Evolutionary conservation across 2,329 filamentous ascomycete species (phyloP), one percentile per base, ranked within the genome.

Genomic region (Fusarium burgessii): DNA sequence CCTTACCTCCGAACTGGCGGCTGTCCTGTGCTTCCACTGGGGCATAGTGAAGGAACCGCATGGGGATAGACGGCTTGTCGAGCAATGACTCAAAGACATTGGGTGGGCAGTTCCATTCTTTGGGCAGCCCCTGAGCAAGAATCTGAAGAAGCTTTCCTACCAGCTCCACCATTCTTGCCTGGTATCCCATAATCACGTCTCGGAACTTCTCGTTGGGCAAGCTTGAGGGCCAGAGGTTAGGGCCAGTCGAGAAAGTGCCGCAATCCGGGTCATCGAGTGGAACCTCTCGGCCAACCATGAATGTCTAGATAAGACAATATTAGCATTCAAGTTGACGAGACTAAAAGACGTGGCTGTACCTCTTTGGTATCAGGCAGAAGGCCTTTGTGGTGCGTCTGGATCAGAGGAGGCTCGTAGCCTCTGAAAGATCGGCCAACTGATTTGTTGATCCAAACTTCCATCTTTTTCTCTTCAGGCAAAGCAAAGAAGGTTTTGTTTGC

Each of bases 1-100:
- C 72, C 29, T 73, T 76, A 49, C 78, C 42, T 14, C 42, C 42
- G 17, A 29, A 46, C 25, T 46, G 42, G 18, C 42, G 25, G 17
- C 9, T 12, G 42, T 35, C 33, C 33, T 35, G 33, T 15, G 33
- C 14, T 35, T 14, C 13, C 33, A 35, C 33, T 35, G 33, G 33
- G 11, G 33, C 14, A 18, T 46, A 27, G 23, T 25, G 23, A 29
- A 46, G 42, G 23, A 35, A 35, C 33, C 33, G 33, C 33, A 35
- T 35, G 33, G 33, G 33, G 14, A 35, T 35, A 35, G 33, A 35
- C 33, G 33, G 33, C 33, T 35, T 35, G 5, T 35, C 33, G 6
- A 35, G 33, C 33, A 35, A 35, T 6, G 33, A 35, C 33, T 35
- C 14, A 15, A 35, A 35, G 33, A 35, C 33, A 35, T 35, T 15